Evolutionary conservation across 805 yeast genomes (phyloP).

Genomic region (Saccharomycopsis fodiens): DNA sequence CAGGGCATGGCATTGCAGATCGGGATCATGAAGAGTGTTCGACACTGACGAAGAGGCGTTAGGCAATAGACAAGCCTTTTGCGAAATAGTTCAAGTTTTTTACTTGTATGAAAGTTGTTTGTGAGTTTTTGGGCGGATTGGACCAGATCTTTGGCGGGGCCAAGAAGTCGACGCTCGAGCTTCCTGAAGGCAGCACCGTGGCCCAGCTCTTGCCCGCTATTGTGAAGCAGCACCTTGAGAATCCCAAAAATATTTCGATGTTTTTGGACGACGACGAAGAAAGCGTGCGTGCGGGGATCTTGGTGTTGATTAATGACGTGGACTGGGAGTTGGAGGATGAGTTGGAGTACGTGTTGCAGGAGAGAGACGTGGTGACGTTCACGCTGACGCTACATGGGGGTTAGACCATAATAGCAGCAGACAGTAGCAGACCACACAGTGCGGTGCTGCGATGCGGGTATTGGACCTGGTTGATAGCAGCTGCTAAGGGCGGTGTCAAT

Average conservation of each 20-base stretch:
- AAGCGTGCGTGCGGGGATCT: slow-evolving; percentile 69
- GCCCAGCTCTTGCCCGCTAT: slow-evolving; percentile 12
- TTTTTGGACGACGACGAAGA: slow-evolving; percentile 19
- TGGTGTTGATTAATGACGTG: slow-evolving; percentile 85
- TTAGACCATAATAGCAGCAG: too few species aligned
- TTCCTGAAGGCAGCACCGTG: slow-evolving; percentile 12
- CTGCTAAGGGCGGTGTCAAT: too few species aligned
- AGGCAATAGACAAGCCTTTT: too few species aligned
- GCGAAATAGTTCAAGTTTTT: too few species aligned
- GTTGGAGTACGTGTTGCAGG: slow-evolving; percentile 68
- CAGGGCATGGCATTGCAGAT: too few species aligned
- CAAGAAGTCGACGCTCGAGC: slow-evolving; percentile 7
- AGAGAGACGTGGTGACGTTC: slow-evolving; percentile 73
- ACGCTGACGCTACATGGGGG: slow-evolving; percentile 97
- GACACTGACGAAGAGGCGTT: too few species aligned
- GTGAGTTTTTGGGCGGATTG: slow-evolving; percentile 20
- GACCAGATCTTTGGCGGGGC: slow-evolving; percentile 20
- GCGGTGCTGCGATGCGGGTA: slow-evolving; percentile 4
- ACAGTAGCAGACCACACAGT: too few species aligned
- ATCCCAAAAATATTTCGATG: slow-evolving; percentile 15
- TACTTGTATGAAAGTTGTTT: slow-evolving; percentile 11
- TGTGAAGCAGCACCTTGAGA: slow-evolving; percentile 10
- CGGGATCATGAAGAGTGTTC: too few species aligned
- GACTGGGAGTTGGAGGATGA: slow-evolving; percentile 97
- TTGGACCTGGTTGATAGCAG: too few species aligned